Evolutionary conservation across 768 basidiomycete species (phyloP), one percentile per base, ranked within the genome.

Genomic region (Termitomyces sp.): DNA sequence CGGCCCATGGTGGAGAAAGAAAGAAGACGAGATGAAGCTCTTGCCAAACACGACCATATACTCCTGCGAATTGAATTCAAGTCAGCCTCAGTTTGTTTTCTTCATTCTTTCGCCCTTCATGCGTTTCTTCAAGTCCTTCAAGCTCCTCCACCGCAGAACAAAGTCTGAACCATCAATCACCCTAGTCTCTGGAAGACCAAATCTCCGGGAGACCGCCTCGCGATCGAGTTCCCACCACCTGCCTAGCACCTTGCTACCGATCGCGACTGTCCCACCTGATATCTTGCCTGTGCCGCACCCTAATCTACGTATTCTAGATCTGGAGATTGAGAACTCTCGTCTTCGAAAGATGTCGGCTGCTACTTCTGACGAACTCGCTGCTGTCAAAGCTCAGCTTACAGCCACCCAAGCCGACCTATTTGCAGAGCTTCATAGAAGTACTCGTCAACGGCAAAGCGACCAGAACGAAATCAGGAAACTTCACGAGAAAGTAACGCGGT

Each of bases 121-220:
- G 80, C 75, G 73, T 5, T 77, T 80, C 63, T 79, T 80, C 71
- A 75, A 72, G 58, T 66, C 71, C 21, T 73, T 75, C 63, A 70
- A 69, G 59, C 68, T 80, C 27, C 75, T 79, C 25, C 76, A 82
- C 60, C 77, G 79, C 63, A 75, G 72, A 57, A 71, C 78, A 53
- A 78, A 73, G 65, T 82, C 81, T 19, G 79, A 77, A 31, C 61
- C 73, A 35, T 73, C 75, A 21, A 73, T 78, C 51, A 66, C 71
- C 53, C 38, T 72, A 48, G 63, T 66, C 49, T 60, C 66, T 61
- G 58, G 11, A 17, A 51, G 57, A 32, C 52, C 59, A 16, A 54
- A 58, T 31, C 64, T 64, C 9, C 59, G 50, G 34, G 23, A 25
- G 21, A 40, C 54, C 2, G 34, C 55, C 27, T 54, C n/a, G n/a